Percentiles rank a stretch among this genome's conserved stretches.
Conservation (phyloP, 2,329 filamentous ascomycete genomes). For the Neonectria neomacrospora region DNA sequence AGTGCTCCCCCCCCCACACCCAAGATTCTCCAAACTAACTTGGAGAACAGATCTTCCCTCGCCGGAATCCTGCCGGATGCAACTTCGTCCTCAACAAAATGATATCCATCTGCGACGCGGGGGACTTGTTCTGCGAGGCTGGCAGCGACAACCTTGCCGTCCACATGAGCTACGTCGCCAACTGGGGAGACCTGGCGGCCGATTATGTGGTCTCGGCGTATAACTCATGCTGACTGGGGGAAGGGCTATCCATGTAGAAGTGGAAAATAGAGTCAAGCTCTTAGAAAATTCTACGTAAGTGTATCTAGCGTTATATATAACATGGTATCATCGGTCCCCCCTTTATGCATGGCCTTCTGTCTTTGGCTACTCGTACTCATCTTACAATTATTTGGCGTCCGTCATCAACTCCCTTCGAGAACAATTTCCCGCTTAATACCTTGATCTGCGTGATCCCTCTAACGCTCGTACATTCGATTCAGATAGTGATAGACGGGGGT, state of each 20-base stretch:
- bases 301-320: neutral
- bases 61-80: slow-evolving; percentile 29
- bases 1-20: neutral
- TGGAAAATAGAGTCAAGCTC: neutral
- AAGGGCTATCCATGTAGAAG: neutral
- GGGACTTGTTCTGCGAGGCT: slow-evolving; percentile 37
- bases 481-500: neutral
- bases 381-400: neutral
- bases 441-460: neutral
- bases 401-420: neutral
- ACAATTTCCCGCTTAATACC: neutral
- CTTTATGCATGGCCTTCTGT: neutral
- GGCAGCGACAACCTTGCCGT: slow-evolving; percentile 31
- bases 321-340: neutral
- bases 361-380: neutral
- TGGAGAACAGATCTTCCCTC: slow-evolving; percentile 32
- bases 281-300: neutral
- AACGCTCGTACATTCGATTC: slow-evolving; percentile 5
- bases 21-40: neutral
- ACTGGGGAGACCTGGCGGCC: slow-evolving; percentile 27
- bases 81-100: slow-evolving; percentile 22
- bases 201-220: slow-evolving; percentile 31
- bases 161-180: slow-evolving; percentile 37
- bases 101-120: slow-evolving; percentile 35
- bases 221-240: slow-evolving; percentile 2